Base-by-base conservation (phyloP, 2,329 filamentous ascomycete species). In the Cladosporium sp. region DNA sequence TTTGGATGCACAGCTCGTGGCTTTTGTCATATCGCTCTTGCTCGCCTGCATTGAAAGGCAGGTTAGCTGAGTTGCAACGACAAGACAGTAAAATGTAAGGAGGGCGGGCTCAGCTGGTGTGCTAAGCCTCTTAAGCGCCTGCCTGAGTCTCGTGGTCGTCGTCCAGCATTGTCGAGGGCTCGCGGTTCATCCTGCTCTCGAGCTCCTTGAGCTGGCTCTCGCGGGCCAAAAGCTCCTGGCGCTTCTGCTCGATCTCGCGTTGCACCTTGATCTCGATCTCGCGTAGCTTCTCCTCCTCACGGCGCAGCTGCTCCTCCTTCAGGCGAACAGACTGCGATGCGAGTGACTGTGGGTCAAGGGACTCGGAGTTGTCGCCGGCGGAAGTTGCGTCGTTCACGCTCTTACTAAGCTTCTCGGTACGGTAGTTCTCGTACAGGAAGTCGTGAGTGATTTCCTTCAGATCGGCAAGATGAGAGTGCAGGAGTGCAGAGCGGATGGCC, bases 371-470 rank as follows among this genome's bases (percentile, higher is more conserved):
- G 58, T 69, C 65, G 46, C 67, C 67, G 39, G 97, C 93, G 72
- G 97, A 94, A 79, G 68, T 68, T 49, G 65, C 65, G 62, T 68
- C 68, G 51, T 97, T 93, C 73, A 99, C 95, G 79, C 93, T 97
- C 92, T 98, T 99, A 85, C 92, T 96, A 75, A 99, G 91, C 86
- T 98, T 98, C 91, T 99, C 95, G 77, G 95, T 99, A 92, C 95
- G 93, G 87, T 99, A 99, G 84, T 99, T 99, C 81, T 99, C 95
- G 83, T 99, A 99, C 70, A 99, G 85, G 89, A 99, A 99, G 81
- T 99, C 95, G 81, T 99, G 95, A 61, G 95, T 99, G 78, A 99
- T 99, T 81, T 99, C 95, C 89, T 99, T 99, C 76, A 99, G 84
- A 80, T 99, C 95, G 68, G 95, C 95, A 77, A 99, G 84, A 84